Base-by-base conservation (phyloP, 805 yeast genomes). In the Dipodascopsis tothii region DNA sequence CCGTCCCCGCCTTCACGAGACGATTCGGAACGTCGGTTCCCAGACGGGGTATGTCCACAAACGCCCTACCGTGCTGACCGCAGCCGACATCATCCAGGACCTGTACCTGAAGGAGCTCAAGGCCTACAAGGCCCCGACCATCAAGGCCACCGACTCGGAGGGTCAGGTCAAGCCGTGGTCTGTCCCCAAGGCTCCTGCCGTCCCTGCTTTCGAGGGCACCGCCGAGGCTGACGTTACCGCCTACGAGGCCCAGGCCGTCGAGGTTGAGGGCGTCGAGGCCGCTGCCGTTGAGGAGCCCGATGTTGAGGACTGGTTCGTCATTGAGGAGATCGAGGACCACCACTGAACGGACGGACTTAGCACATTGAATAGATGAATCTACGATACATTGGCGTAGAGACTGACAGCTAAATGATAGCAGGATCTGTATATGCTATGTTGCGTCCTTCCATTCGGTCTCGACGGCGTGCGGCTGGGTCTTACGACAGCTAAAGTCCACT, bases 41-140 rank as follows among this genome's bases (percentile, higher is more conserved):
- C 33, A 46, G 52, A 45, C 49, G 52, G 35, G 52, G 52, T 48
- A 32, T 33, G 7, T 33, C 7, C 7, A 33, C 7, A 33, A 33
- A 14, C 7, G 18, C 19, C 7, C 35, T 17, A n/a, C 21, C 30
- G 21, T 33, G 4, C 25, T 33, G 19, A 32, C 43, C 2, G 3
- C 18, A 30, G 51, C 54, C 56, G 75, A 88, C 74, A 71, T 83
- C 63, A 67, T 88, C 62, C 75, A 84, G 65, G 95, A 88, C 56
- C 75, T 88, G 57, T 88, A 88, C 73, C 69, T 90, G 62, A 78
- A 75, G 65, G 95, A 88, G 68, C 72, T 92, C 68, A 84, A 81
- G 72, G 77, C 78, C 51, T 88, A 84, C 79, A 86, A 87, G 74
- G 88, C 95, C 63, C 75, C 81, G 47, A 78, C 86, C 49, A 63